Base-by-base conservation (phyloP, 306 rosid genomes). In the Astragalus membranaceus region DNA sequence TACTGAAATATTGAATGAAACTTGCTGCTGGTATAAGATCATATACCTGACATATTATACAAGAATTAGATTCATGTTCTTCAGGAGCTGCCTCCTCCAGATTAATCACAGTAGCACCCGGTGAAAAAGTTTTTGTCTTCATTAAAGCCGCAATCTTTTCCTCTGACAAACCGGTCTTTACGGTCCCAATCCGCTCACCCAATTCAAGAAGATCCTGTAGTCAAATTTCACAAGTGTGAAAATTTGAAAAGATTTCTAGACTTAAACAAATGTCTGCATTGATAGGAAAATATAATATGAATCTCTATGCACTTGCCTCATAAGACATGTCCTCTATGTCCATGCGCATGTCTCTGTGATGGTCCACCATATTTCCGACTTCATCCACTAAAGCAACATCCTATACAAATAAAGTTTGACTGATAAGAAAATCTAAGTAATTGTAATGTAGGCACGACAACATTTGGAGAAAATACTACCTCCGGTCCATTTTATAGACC, bases 271-370 rank as follows among this genome's bases (percentile, higher is more conserved):
- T 54, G 55, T 49, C 14, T 23, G 1, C 70, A 43, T 32, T 44
- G 51, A 49, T 17, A 54, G 48, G 54, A 62, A 53, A 60, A 50
- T 35, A 73, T 30, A 61, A 4, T 41, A 68, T 69, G 47, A 37
- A 77, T 35, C 32, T 67, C 73, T 56, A 26, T 47, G 20, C 26
- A 69, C 82, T 79, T 81, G 84, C 99, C 96, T 95, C 99, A 65
- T 95, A 95, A 35, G 99, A 89, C 97, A 95, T 91, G 74, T 95
- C 91, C 85, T 91, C 99, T 48, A 95, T 95, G 84, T 95, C 97
- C 90, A 95, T 67, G 63, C 92, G 95, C 95, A 95, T 84, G 75
- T 95, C 99, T 46, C 96, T 85, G 79, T 95, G 97, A 79, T 89
- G 88, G 75, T 95, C 99, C 59, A 72, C 76, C 41, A 78, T 67